Evolutionary conservation across 108 stramenopile genomes (phyloP).

Genomic region (Epithemia pelagica): DNA sequence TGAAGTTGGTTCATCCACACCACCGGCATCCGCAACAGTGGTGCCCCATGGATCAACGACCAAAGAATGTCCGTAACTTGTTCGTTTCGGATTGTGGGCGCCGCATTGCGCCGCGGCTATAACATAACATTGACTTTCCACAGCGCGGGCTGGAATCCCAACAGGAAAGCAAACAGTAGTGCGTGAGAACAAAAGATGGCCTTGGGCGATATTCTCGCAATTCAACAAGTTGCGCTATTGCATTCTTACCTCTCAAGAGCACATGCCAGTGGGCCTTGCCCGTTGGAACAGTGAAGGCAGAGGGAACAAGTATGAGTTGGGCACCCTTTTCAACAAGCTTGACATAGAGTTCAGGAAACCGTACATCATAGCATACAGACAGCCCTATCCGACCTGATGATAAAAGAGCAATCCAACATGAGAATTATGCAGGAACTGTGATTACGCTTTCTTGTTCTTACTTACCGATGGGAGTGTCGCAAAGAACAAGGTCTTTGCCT

Average conservation of each 20-base stretch:
- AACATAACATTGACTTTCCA: constrained; percentile 94
- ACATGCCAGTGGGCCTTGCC: constrained; percentile 96
- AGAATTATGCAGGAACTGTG: not conserved
- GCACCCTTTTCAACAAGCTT: constrained; percentile 57
- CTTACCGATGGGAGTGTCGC: constrained; percentile 79
- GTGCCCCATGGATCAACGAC: constrained; percentile 76
- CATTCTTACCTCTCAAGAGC: constrained; percentile 53
- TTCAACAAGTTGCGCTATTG: too few relatives aligned
- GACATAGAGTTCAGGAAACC: constrained; percentile 89
- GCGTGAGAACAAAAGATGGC: not conserved
- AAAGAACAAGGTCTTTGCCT: constrained; percentile 68
- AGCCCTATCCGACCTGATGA: constrained; percentile 60
- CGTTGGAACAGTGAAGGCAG: constrained; percentile 95
- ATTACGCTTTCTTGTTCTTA: not conserved
- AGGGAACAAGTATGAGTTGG: constrained; percentile 81
- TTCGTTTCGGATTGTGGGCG: constrained; percentile 73
- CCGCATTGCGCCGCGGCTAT: constrained; percentile 95
- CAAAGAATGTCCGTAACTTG: constrained; percentile 40
- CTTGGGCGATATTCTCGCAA: not conserved
- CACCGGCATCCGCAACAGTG: constrained; percentile 49
- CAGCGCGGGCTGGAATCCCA: constrained; percentile 70
- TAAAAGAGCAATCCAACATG: not conserved
- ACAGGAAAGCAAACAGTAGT: not conserved
- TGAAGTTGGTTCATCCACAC: constrained; percentile 22
- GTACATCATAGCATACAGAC: constrained; percentile 92